Conservation (phyloP, 75 land plant genomes). For the Pseudotsuga menziesii region DNA sequence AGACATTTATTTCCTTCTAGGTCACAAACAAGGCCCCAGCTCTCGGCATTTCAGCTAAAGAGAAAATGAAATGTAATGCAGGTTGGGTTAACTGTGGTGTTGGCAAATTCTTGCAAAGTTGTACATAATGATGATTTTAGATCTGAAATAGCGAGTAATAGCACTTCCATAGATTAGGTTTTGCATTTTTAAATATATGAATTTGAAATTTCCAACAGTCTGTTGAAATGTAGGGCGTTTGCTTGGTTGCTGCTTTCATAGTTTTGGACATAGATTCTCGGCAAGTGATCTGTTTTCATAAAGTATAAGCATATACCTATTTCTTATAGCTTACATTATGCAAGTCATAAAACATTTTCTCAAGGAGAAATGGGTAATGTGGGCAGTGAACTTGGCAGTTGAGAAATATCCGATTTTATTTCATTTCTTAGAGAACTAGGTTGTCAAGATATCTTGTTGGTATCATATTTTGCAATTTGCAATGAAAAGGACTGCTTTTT, state of each 20-base stretch:
- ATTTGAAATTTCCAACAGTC: no score
- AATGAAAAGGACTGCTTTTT: background rate
- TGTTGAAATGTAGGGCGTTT: no score
- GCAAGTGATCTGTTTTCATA: background rate
- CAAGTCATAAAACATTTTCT: background rate
- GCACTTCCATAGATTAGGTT: no score
- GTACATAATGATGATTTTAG: no score
- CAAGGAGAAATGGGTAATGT: slow-evolving; percentile 6
- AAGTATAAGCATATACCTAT: background rate
- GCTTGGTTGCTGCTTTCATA: background rate
- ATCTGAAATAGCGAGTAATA: no score
- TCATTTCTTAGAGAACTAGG: background rate
- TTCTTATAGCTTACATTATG: background rate
- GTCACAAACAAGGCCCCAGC: no score
- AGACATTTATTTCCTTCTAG: no score
- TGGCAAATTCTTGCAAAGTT: background rate
- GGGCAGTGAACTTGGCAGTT: slow-evolving; percentile 2
- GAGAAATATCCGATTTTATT: background rate
- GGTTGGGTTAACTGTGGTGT: background rate
- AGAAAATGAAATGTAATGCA: no score
- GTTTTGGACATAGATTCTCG: background rate
- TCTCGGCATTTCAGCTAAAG: no score
- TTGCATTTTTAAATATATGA: no score
- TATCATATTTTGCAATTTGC: background rate
- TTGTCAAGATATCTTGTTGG: no score